Percentiles rank a stretch among this genome's conserved stretches.
Conservation (phyloP, 176 grass and related monocot genomes). For the Pontederia paniculata region DNA sequence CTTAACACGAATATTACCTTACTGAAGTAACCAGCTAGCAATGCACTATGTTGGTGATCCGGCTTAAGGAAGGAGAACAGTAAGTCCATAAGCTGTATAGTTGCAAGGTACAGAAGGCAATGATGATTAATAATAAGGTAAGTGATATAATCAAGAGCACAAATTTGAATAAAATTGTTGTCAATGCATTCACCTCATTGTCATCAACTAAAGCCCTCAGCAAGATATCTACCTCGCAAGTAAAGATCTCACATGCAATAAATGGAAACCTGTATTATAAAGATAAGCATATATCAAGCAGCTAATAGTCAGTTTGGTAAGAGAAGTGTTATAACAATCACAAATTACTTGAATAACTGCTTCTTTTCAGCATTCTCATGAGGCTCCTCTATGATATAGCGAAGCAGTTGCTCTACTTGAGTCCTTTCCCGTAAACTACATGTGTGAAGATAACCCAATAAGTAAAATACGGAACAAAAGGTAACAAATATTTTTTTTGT, state of each 20-base stretch:
- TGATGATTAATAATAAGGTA: slow-evolving; percentile 11
- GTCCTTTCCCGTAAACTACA: slow-evolving; percentile 82
- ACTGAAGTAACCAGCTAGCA: slow-evolving; percentile 94
- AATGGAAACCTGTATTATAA: slow-evolving; percentile 75
- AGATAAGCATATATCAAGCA: not conserved
- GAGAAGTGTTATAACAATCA: slow-evolving; percentile 9
- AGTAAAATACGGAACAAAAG: not conserved
- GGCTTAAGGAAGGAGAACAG: slow-evolving; percentile 94
- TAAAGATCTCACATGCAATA: slow-evolving; percentile 99
- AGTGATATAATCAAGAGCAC: slow-evolving; percentile 8
- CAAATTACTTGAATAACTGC: slow-evolving; percentile 70
- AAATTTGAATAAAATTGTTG: not conserved
- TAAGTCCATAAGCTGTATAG: slow-evolving; percentile 81
- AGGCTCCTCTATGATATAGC: slow-evolving; percentile 88
- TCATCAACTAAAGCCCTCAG: slow-evolving; percentile 92
- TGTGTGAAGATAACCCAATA: slow-evolving; percentile 10
- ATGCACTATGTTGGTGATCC: slow-evolving; percentile 63
- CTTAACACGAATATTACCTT: slow-evolving; percentile 52
- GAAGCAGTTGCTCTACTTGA: slow-evolving; percentile 90
- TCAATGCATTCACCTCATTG: slow-evolving; percentile 52
- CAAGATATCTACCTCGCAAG: slow-evolving; percentile 92
- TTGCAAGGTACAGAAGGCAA: slow-evolving; percentile 22
- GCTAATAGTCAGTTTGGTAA: not conserved
- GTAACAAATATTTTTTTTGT: not conserved
- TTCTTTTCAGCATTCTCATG: slow-evolving; percentile 82